Conservation (phyloP, 2,329 filamentous ascomycete species). For the Volutella citrinella region DNA sequence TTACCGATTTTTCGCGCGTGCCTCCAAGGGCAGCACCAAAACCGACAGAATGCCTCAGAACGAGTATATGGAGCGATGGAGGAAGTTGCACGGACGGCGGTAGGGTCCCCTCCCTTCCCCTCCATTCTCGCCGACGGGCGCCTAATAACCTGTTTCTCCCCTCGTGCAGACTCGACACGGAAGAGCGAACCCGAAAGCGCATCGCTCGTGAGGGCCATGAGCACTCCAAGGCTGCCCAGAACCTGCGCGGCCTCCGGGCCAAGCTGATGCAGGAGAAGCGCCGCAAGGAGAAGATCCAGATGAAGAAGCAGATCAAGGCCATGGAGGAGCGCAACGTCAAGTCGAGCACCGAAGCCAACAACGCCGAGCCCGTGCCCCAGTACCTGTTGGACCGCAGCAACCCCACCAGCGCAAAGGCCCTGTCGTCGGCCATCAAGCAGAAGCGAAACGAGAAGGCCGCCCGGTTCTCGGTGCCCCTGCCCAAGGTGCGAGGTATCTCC, state of each 20-base stretch:
- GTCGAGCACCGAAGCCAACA: constrained; percentile 75
- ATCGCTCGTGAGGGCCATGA: constrained; percentile 86
- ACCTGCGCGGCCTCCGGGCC: constrained; percentile 83
- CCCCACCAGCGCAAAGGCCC: constrained; percentile 60
- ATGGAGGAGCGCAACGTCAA: constrained; percentile 98
- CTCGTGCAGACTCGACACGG: constrained; percentile 74
- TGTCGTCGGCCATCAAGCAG: constrained; percentile 88
- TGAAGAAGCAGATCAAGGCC: constrained; percentile 90
- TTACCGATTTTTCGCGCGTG: no score
- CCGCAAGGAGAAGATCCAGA: constrained; percentile 97
- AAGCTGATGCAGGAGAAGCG: constrained; percentile 94
- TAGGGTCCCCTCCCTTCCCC: no score
- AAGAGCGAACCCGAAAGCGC: constrained; percentile 86
- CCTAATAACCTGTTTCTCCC: no score
- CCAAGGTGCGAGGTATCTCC: constrained; percentile 85
- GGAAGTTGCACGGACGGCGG: constrained; percentile 49
- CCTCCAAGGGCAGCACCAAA: no score
- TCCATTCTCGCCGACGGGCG: no score
- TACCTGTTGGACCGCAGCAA: constrained; percentile 86
- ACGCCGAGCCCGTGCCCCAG: constrained; percentile 77
- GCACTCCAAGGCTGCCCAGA: constrained; percentile 86
- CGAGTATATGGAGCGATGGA: constrained; percentile 74
- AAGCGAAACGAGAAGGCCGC: constrained; percentile 93
- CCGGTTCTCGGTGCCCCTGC: constrained; percentile 86
- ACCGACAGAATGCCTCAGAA: no score